Conservation (phyloP, 176 grass and related monocot species). For the Musa troglodytarum region DNA sequence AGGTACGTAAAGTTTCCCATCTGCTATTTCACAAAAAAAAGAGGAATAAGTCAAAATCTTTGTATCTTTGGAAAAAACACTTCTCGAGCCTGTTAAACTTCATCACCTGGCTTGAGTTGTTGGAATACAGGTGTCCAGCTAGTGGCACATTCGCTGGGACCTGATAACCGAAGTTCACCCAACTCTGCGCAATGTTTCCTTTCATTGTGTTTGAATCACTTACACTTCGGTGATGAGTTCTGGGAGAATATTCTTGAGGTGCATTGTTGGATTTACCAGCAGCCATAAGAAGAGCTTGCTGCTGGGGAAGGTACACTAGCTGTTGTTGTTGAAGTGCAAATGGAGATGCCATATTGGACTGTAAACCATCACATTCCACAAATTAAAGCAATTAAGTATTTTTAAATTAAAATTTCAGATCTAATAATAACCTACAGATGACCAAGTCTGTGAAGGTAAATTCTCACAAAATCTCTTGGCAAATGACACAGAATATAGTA, state of each 20-base stretch:
- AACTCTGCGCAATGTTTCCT: slow-evolving; percentile 45
- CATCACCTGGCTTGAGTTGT: slow-evolving; percentile 29
- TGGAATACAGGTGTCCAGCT: slow-evolving; percentile 41
- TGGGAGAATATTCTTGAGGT: slow-evolving; percentile 30
- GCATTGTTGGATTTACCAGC: slow-evolving; percentile 60
- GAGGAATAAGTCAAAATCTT: slow-evolving; percentile 1
- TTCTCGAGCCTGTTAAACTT: neutral
- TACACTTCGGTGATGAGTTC: slow-evolving; percentile 34
- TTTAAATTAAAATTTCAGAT: neutral
- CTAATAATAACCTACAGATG: neutral
- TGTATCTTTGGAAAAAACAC: too few relatives aligned
- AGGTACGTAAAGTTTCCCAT: slow-evolving; percentile 29
- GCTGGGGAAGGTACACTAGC: slow-evolving; percentile 62
- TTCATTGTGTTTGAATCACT: slow-evolving; percentile 38
- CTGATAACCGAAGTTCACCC: slow-evolving; percentile 55
- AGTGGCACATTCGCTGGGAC: slow-evolving; percentile 28
- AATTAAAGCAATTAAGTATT: neutral
- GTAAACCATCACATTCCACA: slow-evolving; percentile 22
- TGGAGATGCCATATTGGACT: slow-evolving; percentile 77
- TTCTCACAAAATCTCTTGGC: too few relatives aligned
- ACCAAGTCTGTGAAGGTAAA: neutral
- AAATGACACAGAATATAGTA: too few relatives aligned
- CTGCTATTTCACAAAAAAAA: slow-evolving; percentile 30
- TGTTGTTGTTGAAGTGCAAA: slow-evolving; percentile 82
- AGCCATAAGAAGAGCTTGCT: slow-evolving; percentile 80